Base-by-base conservation (phyloP, 805 yeast species). In the Saturnispora sekii region DNA sequence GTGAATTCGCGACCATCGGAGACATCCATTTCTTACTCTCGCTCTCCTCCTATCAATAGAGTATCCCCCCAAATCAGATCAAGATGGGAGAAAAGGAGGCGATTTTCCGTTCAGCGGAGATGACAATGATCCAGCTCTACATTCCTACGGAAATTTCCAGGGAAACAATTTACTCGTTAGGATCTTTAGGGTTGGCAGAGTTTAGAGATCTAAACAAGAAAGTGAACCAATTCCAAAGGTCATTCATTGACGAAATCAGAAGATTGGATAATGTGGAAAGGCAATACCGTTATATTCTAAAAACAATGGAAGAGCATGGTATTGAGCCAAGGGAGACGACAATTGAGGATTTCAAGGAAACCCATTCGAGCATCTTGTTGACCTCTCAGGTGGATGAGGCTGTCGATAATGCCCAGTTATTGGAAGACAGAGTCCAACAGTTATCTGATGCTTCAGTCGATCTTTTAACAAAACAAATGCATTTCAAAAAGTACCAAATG, bases 61-160 rank as follows among this genome's bases (percentile, higher is more conserved):
- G 26, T 21, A 21, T 21, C 26, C 26, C 6, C 26, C 26, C 6
- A 6, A 21, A 5, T 11, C 15, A 35, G 9, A 15, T 16, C 14
- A 49, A 39, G 3, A 50, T 50, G 53, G 16, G 46, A 12, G 42
- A 35, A 4, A 51, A 44, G 15, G 62, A 58, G 47, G 62, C 62
- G 12, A 58, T 58, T 52, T 58, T 58, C 55, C 62, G 62, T 73
- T 90, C 98, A 49, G 98, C 97, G 84, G 95, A 84, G 59, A 94
- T 93, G 97, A 77, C 95, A 41, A 74, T 89, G 60, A 80, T 90
- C 45, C 96, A 93, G 68, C 69, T 93, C 57, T 90, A 86, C 63
- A 80, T 93, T 48, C 94, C 97, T 14, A 79, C 86, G 31, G 99
- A 93, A 65, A 80, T 85, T 41, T 75, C 94, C 14, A 72, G 97